Conservation (phyloP, 495 filamentous ascomycete species). For the Hyphodiscus hymeniophilus region DNA sequence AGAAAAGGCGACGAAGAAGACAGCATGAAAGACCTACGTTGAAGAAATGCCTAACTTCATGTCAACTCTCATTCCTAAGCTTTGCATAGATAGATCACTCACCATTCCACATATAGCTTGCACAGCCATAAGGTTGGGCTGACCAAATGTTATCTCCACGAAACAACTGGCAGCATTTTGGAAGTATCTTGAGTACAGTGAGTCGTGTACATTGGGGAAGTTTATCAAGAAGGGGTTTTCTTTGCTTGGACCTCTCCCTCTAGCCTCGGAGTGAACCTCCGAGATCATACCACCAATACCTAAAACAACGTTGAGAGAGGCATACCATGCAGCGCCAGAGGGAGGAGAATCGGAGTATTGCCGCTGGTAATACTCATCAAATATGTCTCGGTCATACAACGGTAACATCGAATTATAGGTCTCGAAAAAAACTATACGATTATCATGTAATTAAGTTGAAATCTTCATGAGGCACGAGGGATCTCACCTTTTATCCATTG, state of each 20-base stretch:
- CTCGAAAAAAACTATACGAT: constrained; percentile 11
- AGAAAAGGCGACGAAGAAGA: no score
- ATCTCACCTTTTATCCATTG: constrained; percentile 2
- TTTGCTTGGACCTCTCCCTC: no score
- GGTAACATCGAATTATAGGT: constrained; percentile 9
- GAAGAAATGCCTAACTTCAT: constrained; percentile 1
- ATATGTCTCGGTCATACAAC: constrained; percentile 1
- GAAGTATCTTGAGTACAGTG: background rate
- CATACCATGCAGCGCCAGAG: constrained; percentile 10
- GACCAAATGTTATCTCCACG: background rate
- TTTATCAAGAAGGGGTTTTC: no score
- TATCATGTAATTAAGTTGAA: constrained; percentile 1
- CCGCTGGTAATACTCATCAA: constrained; percentile 1
- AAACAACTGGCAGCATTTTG: constrained; percentile 5
- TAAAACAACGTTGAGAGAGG: constrained; percentile 9
- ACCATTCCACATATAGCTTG: constrained; percentile 8
- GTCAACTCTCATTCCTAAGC: background rate
- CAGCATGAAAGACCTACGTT: no score
- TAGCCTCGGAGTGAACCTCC: no score
- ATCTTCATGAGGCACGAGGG: background rate
- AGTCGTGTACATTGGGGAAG: no score
- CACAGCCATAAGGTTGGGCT: background rate
- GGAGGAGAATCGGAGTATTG: constrained; percentile 10
- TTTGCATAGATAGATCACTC: background rate
- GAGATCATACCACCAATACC: constrained; percentile 3